These are phyloP conservation scores for Galerina sulciceps DNA, from an alignment of 768 basidiomycete genomes.

Conservation along the genomic window DNA sequence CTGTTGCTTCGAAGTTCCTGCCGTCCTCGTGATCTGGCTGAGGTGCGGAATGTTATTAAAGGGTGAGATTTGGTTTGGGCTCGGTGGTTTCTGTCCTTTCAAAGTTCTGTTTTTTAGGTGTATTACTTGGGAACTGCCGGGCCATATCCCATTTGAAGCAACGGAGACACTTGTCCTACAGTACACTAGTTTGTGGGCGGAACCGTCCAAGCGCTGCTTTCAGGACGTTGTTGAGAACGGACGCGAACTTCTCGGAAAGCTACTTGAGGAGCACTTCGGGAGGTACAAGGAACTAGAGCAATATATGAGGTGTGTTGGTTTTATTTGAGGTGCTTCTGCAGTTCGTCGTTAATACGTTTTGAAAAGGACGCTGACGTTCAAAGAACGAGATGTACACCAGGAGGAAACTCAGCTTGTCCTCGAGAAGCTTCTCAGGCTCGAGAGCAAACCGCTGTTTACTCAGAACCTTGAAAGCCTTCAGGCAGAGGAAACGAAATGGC, in stretches of 20 bases:
- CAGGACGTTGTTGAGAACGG: slow-evolving; percentile 22
- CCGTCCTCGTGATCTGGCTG: slow-evolving; percentile 16
- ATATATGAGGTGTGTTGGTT: slow-evolving; percentile 42
- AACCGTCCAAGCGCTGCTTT: slow-evolving; percentile 33
- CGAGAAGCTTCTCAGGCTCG: slow-evolving; percentile 38
- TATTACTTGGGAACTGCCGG: slow-evolving; percentile 41
- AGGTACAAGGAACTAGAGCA: slow-evolving; percentile 44
- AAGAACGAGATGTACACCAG: slow-evolving; percentile 18
- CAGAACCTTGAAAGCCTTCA: slow-evolving; percentile 27
- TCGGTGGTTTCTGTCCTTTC: background rate
- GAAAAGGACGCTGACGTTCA: background rate
- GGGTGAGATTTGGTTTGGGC: slow-evolving; percentile 20
- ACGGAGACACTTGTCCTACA: slow-evolving; percentile 29
- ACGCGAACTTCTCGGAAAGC: slow-evolving; percentile 16
- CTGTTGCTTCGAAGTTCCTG: background rate
- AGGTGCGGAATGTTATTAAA: slow-evolving; percentile 33
- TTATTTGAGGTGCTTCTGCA: background rate
- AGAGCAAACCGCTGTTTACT: slow-evolving; percentile 40
- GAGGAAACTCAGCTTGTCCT: slow-evolving; percentile 26
- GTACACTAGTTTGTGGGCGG: slow-evolving; percentile 32
- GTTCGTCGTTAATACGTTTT: background rate
- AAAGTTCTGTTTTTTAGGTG: slow-evolving; percentile 23
- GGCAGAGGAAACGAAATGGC: slow-evolving; percentile 25
- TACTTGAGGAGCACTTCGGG: slow-evolving; percentile 31
- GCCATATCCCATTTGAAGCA: slow-evolving; percentile 39